Evolutionary conservation across 176 grass and related monocot genomes (phyloP), one percentile per base, ranked within the genome.

Genomic region (Raddia distichophylla): DNA sequence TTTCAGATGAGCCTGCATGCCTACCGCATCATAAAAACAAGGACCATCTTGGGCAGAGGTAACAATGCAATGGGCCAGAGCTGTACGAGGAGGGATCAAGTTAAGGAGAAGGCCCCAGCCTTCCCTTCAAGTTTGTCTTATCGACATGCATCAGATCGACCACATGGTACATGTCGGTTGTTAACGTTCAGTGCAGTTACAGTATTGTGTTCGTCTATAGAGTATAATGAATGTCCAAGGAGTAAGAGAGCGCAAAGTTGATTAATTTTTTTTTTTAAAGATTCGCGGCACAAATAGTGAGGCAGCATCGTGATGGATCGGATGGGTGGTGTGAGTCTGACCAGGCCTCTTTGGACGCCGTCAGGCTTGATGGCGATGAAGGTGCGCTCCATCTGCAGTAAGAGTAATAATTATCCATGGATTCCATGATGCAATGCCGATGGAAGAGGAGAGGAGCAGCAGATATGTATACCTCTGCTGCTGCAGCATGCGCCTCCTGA

Each of bases 351-450:
- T 78, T 98, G 95, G 78, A 98, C 86, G 52, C 95, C 95, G 58
- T 95, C 95, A 5, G 95, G 95, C 86, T 98, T 98, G 85, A 98
- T 95, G 43, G 90, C 92, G 77, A 98, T 98, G 49, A 95, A 95
- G 54, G 95, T 98, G 32, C 92, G 90, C 57, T 98, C 95, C 83
- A 95, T 45, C 95, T 94, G 76, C 66, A 44, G 53, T 3, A 5
- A 40, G 37, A 2, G 37, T 40, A 5, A 3, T 40, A 40, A 5
- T 40, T 40, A 40, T 40, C 37, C 37, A 40, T 40, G 37, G 37
- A 40, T 27, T 27, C 27, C 27, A 27, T 40, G 37, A 40, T 40
- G 37, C 37, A 40, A 40, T 40, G 37, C 37, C 37, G 4, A 40
- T 40, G 37, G 37, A 40, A 40, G 37, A 40, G 37, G 4, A 40